Evolutionary conservation across 805 yeast genomes (phyloP), one percentile per base, ranked within the genome.

Genomic region (Candida piceae): DNA sequence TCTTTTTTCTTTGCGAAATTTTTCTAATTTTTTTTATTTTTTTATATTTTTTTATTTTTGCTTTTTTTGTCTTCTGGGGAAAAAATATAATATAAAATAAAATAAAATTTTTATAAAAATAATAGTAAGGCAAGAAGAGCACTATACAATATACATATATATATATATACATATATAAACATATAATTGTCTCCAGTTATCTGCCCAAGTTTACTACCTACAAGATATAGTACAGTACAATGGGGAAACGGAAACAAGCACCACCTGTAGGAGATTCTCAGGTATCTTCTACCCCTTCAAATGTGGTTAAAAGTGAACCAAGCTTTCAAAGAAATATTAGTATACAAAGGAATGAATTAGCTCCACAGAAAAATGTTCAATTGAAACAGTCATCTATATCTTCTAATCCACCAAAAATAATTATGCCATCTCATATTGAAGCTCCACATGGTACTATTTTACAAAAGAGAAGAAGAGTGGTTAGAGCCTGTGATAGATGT

Each of bases 401-500:
- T 9, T 23, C 40, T 6, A 39, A 45, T 17, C 54, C 57, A 3
- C 59, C 59, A 12, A 53, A 51, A 38, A 49, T 54, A 7, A 54
- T 54, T 20, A 48, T 54, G 55, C 52, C 57, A 6, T 41, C 59
- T 1, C 42, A 43, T 13, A 36, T 42, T 5, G 50, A 44, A n/a
- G 39, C 37, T 12, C 24, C 47, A 6, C 13, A 44, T 1, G 42
- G 42, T 5, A 25, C 42, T 7, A 40, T 47, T 3, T 34, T 53
- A 17, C 59, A 51, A 34, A 60, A 60, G 33, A 50, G 63, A 26
- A 47, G 64, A 23, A 50, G 75, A 28, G 67, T 64, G 11, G 67
- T 70, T n/a, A 53, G 69, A 30, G 79, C 78, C 7, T 74, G 80
- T 49, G 74, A 68, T 42, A 58, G 66, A 40, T 74, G 80, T 45